phyloP scores from a whole-genome alignment of 2,329 filamentous ascomycete species.

The Colletotrichum tropicicola region DNA sequence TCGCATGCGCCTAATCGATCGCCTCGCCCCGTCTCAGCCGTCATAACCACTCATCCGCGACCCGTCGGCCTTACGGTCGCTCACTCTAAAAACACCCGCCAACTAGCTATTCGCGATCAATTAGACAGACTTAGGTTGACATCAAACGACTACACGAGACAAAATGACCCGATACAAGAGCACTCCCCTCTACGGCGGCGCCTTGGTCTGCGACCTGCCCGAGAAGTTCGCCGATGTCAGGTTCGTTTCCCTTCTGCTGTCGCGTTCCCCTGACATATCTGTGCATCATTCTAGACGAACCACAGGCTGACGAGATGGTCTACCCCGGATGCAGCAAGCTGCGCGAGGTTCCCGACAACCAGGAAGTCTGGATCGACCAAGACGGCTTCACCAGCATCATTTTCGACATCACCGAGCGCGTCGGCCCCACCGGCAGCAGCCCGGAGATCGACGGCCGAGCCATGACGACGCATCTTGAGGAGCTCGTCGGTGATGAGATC shows the following conservation, averaged over 20 bases:
- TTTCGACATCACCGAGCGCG: slow-evolving; percentile 88
- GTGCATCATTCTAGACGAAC: too few species aligned
- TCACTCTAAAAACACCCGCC: neutral
- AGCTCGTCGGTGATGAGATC: slow-evolving; percentile 71
- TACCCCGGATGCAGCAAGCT: slow-evolving; percentile 71
- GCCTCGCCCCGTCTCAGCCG: neutral
- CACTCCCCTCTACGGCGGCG: slow-evolving; percentile 76
- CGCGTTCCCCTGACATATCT: too few species aligned
- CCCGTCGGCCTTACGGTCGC: too few species aligned
- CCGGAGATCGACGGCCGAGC: slow-evolving; percentile 76
- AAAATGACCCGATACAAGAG: slow-evolving; percentile 63
- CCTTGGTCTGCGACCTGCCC: slow-evolving; percentile 75
- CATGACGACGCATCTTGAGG: slow-evolving; percentile 73
- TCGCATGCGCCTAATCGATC: neutral
- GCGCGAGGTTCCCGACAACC: slow-evolving; percentile 83
- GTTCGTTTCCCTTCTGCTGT: slow-evolving; percentile 49
- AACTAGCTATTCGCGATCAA: too few species aligned
- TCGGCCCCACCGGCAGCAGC: slow-evolving; percentile 62
- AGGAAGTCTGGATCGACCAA: slow-evolving; percentile 90
- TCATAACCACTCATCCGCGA: too few species aligned
- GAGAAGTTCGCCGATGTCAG: slow-evolving; percentile 76
- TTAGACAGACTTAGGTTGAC: too few species aligned
- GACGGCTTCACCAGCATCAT: slow-evolving; percentile 88
- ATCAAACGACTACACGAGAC: neutral
- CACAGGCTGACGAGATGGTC: neutral